Evolutionary conservation across 2,329 filamentous ascomycete species (phyloP).

Genomic region (Talaromyces verruculosus): DNA sequence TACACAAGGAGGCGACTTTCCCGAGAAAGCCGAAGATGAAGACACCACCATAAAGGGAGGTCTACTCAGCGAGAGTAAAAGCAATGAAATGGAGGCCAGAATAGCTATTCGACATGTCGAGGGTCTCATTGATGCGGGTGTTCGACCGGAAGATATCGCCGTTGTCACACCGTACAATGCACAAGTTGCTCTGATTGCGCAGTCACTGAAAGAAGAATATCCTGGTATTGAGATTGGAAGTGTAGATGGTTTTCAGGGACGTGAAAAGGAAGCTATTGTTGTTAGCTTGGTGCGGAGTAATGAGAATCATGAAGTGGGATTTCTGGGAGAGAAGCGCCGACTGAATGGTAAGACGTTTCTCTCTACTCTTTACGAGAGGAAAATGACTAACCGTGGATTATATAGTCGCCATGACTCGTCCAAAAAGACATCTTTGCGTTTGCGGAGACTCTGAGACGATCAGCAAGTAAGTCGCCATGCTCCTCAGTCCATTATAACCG

Average conservation of each 20-base stretch:
- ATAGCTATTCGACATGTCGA: constrained; percentile 77
- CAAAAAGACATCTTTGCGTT: constrained; percentile 83
- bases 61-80: constrained; percentile 73
- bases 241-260: constrained; percentile 94
- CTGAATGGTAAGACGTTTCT: constrained; percentile 72
- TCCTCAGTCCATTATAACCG: neutral
- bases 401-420: constrained; percentile 92
- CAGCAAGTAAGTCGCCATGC: constrained; percentile 64
- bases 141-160: constrained; percentile 81
- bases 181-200: constrained; percentile 76
- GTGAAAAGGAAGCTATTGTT: constrained; percentile 93
- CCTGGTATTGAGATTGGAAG: constrained; percentile 91
- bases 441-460: constrained; percentile 95
- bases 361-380: neutral
- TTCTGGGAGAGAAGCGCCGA: constrained; percentile 85
- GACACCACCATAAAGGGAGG: constrained; percentile 56
- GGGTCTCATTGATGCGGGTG: constrained; percentile 73
- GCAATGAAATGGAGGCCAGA: constrained; percentile 85
- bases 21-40: constrained; percentile 76
- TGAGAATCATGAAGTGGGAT: constrained; percentile 80
- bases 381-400: constrained; percentile 9
- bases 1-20: constrained; percentile 90
- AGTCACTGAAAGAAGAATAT: constrained; percentile 74
- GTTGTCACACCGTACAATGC: constrained; percentile 96
- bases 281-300: constrained; percentile 95